Evolutionary conservation across 495 filamentous ascomycete species (phyloP).

Genomic region (Hypoxylon intermedium): DNA sequence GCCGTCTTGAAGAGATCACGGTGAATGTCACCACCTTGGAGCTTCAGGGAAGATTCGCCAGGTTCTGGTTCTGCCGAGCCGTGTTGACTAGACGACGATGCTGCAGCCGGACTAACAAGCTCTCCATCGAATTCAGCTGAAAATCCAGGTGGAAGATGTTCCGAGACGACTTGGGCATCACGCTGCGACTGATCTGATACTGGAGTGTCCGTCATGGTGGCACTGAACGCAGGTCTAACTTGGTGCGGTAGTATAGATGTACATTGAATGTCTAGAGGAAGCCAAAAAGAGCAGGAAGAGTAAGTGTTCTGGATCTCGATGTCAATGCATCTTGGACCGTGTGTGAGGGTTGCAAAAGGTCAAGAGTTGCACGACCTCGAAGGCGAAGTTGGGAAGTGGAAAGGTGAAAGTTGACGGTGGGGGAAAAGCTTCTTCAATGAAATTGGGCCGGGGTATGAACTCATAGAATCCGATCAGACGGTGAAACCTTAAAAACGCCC

Average conservation of each 20-base stretch:
- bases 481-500: conserved; percentile 26
- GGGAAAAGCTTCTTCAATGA: conserved; percentile 14
- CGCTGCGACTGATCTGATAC: conserved; percentile 30
- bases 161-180: conserved; percentile 50
- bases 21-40: conserved; percentile 74
- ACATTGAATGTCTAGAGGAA: neutral
- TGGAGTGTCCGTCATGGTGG: conserved; percentile 14
- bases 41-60: conserved; percentile 64
- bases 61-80: conserved; percentile 40
- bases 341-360: neutral
- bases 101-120: conserved; percentile 30
- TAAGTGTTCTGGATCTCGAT: conserved; percentile 1
- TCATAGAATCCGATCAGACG: conserved; percentile 32
- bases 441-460: conserved; percentile 24
- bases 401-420: neutral
- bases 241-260: neutral
- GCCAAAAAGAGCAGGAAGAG: neutral
- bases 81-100: conserved; percentile 46
- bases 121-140: conserved; percentile 50
- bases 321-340: conserved; percentile 19
- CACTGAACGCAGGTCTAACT: neutral
- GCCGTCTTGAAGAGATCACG: conserved; percentile 71
- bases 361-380: neutral
- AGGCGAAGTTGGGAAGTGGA: neutral
- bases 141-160: conserved; percentile 55